Evolutionary conservation across 1,284 basidiomycete species (phyloP), one percentile per base, ranked within the genome.

Genomic region (Apiotrichum gracile): DNA sequence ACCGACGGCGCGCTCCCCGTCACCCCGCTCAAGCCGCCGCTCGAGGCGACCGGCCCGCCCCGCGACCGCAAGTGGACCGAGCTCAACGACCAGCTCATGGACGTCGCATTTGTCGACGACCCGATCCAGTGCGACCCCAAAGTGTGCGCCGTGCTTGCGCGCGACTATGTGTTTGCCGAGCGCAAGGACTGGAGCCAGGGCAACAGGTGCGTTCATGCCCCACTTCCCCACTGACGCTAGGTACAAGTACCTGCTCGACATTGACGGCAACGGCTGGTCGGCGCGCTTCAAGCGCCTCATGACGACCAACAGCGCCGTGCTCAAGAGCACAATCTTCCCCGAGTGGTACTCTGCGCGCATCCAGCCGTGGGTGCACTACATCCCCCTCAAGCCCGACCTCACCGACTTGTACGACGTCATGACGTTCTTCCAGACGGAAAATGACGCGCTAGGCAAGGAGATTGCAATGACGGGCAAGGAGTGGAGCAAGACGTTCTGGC

Each of bases 401-500:
- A 74, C 76, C 10, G 79, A 80, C 55, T 61, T 80, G 16, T 79
- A 77, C 68, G 69, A 76, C 51, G 69, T 77, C 44, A 74, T 79
- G 64, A 68, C 78, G 0, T 85, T 85, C 72, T 85, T 85, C 75
- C 77, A 6, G 70, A 78, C 41, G 73, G 78, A 70, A 0, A 82
- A 84, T 54, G 82, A 85, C 49, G 73, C 78, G 0, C 59, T 84
- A 35, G 85, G 80, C 0, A 69, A 73, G 31, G 76, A 78, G 61
- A 86, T 86, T 46, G 85, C 82, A 0, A 55, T 67, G 5, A 78
- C 77, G 0, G 85, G 84, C 0, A 77, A 79, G 40, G 63, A 77
- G 22, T 86, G 85, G 85, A 84, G 81, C 60, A 74, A 76, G 55
- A 75, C 64, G 0, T 84, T 78, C 63, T 86, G 84, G 83, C 76